Evolutionary conservation across 2,329 filamentous ascomycete genomes (phyloP), one percentile per base, ranked within the genome.

Genomic region (Didymella segeticola): DNA sequence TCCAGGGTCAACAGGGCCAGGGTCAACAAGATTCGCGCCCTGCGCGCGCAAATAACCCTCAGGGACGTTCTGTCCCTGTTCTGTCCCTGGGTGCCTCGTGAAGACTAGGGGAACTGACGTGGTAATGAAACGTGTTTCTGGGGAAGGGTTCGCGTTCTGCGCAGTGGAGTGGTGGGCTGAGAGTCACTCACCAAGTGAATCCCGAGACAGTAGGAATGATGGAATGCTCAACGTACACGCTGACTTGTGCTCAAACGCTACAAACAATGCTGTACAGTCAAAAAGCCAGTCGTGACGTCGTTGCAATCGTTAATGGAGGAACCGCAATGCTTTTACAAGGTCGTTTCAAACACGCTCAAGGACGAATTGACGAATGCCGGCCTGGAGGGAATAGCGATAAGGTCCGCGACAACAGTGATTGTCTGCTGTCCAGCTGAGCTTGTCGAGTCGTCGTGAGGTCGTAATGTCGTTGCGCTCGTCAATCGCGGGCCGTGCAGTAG

Each of bases 281-380:
- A 71, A 72, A 71, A 67, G 65, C 67, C 69, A 66, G 69, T 75
- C 72, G 73, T 75, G 58, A 75, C 45, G 68, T 75, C 73, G 73
- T 75, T 64, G 70, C 68, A 65, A 67, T 75, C 72, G 72, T 75
- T 53, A 74, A 69, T 64, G 63, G 60, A 49, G 58, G 56, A 59
- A 52, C 56, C 34, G 56, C 66, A 65, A 65, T 58, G 68, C 66
- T 74, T 69, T 73, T 58, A n/a, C n/a, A 56, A 38, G 56, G 56
- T 60, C 57, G 64, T 47, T 67, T 67, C 63, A 71, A 63, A 69
- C 59, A 68, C 57, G 66, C 62, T 64, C 63, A 60, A 54, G 49
- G 61, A 66, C 54, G 63, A 70, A 67, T 63, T 52, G 63, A 68
- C 61, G 54, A 60, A 63, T 43, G 60, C 59, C 63, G 57, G 60